Conservation (phyloP, 805 yeast species). For the Starmerella etchellsii region DNA sequence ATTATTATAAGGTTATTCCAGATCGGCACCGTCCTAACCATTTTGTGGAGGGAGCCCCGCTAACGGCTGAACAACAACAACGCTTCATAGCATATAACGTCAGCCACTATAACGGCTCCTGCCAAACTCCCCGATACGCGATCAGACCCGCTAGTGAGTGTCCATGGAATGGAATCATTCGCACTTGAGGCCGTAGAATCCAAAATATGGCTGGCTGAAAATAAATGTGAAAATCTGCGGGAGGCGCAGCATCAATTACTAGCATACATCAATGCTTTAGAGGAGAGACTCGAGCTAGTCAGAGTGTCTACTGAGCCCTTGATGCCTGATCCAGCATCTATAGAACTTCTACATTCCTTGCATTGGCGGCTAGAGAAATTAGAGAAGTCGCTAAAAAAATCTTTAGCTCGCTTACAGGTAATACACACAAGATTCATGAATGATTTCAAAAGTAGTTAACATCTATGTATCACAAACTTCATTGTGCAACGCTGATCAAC, state of each 20-base stretch:
- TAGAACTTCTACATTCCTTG: neutral
- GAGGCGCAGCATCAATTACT: slow-evolving; percentile 11
- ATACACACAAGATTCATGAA: no score
- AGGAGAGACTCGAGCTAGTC: slow-evolving; percentile 5
- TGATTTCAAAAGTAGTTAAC: no score
- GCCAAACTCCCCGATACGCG: no score
- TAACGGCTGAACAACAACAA: no score
- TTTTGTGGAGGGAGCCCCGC: no score
- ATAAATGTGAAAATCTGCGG: slow-evolving; percentile 8
- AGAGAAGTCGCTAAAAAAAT: neutral
- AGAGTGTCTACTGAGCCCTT: slow-evolving; percentile 4
- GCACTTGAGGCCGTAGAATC: slow-evolving; percentile 12
- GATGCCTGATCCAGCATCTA: neutral
- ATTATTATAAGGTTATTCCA: no score
- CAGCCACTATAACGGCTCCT: no score
- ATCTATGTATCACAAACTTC: no score
- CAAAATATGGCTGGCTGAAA: slow-evolving; percentile 8
- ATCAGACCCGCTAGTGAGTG: no score
- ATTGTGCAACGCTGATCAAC: no score
- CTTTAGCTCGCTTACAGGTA: neutral
- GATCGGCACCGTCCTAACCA: no score
- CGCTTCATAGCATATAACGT: no score
- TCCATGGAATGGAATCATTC: slow-evolving; percentile 15
- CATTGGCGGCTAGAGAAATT: slow-evolving; percentile 1
- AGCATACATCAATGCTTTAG: slow-evolving; percentile 9